phyloP scores from a whole-genome alignment of 2,329 filamentous ascomycete species.

The Aspergillaceae sp. region DNA sequence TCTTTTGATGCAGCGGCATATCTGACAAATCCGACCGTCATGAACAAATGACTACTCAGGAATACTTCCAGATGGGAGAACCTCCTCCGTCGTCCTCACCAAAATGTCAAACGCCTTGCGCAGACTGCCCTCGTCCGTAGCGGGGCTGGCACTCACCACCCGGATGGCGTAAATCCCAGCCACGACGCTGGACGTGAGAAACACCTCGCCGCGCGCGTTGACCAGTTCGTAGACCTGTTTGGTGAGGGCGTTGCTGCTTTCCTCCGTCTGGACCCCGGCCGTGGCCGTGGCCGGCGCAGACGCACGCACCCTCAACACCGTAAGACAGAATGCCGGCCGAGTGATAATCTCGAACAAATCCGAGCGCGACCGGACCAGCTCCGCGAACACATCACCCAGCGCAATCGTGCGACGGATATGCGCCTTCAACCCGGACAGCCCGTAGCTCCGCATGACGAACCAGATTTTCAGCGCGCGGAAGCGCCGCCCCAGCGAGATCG shows the following conservation, averaged over 20 bases:
- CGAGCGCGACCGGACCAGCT: constrained; percentile 46
- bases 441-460: constrained; percentile 84
- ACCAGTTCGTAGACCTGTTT: constrained; percentile 67
- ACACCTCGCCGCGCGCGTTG: constrained; percentile 67
- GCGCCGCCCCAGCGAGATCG: constrained; percentile 80
- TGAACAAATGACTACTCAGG: too few relatives aligned
- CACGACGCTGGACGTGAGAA: constrained; percentile 69
- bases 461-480: constrained; percentile 89
- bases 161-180: constrained; percentile 69
- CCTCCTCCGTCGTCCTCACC: constrained; percentile 54
- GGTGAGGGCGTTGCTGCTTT: constrained; percentile 58
- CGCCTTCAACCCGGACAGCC: constrained; percentile 62
- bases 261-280: constrained; percentile 27
- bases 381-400: constrained; percentile 62
- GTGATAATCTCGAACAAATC: constrained; percentile 73
- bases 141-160: constrained; percentile 63
- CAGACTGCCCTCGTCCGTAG: constrained; percentile 64
- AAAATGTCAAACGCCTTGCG: constrained; percentile 65
- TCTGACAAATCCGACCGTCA: too few relatives aligned
- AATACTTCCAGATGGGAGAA: constrained; percentile 12
- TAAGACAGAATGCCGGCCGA: constrained; percentile 66
- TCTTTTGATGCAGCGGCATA: too few relatives aligned
- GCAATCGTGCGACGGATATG: constrained; percentile 63
- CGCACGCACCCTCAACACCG: constrained; percentile 60
- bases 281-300: constrained; percentile 9